Evolutionary conservation across 1,284 basidiomycete genomes (phyloP).

Genomic region (Puccinia polysora): DNA sequence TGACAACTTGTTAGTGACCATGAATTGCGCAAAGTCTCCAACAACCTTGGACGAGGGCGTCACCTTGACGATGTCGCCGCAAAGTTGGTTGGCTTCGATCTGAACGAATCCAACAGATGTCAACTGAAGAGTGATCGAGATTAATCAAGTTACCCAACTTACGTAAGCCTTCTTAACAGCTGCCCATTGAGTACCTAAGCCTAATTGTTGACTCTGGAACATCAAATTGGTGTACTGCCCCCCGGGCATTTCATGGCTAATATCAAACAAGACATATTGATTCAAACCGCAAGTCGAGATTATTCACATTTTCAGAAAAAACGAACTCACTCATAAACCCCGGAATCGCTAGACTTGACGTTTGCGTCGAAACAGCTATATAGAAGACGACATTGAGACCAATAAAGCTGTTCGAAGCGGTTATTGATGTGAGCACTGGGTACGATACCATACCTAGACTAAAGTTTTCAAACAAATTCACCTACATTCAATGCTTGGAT

Average conservation of each 20-base stretch:
- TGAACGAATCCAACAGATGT: not conserved
- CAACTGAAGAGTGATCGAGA: not conserved
- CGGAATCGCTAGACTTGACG: constrained; percentile 71
- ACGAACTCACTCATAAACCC: constrained; percentile 41
- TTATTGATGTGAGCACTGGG: not conserved
- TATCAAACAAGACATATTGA: constrained; percentile 63
- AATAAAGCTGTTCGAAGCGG: constrained; percentile 62
- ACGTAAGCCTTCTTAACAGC: constrained; percentile 92
- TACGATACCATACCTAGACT: not conserved
- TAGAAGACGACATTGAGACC: constrained; percentile 92
- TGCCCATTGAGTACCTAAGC: constrained; percentile 94
- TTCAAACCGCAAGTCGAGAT: not conserved
- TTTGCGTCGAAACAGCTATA: constrained; percentile 99
- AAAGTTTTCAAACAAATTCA: not conserved
- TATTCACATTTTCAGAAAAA: no score
- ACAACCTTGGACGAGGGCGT: constrained; percentile 99
- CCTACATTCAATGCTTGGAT: constrained; percentile 83
- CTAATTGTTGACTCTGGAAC: constrained; percentile 98
- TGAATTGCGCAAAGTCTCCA: constrained; percentile 93
- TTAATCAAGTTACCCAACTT: not conserved
- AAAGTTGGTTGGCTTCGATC: constrained; percentile 59
- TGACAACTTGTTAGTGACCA: constrained; percentile 88
- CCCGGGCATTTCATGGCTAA: constrained; percentile 99
- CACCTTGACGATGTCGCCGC: constrained; percentile 98
- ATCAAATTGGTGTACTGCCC: constrained; percentile 61